Conservation (phyloP, 306 rosid species). For the Vicia villosa region DNA sequence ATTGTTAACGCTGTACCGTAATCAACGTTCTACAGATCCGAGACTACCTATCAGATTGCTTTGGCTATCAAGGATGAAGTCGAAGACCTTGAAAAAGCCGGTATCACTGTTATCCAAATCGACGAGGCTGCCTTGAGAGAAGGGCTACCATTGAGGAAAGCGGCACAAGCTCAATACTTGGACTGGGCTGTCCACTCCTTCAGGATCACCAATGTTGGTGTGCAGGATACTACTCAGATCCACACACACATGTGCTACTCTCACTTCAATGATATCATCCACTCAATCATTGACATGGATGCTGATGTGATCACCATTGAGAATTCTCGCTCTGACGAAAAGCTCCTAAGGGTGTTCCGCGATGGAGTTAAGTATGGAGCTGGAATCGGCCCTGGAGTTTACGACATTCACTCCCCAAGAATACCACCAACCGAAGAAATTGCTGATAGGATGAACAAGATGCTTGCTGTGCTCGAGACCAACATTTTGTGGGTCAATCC, state of each 20-base stretch:
- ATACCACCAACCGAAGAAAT: slow-evolving; percentile 86
- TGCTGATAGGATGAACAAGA: slow-evolving; percentile 80
- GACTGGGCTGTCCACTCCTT: slow-evolving; percentile 91
- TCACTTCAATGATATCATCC: slow-evolving; percentile 89
- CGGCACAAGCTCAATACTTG: slow-evolving; percentile 77
- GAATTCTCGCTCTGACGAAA: slow-evolving; percentile 92
- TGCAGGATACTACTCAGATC: slow-evolving; percentile 83
- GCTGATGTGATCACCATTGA: slow-evolving; percentile 94
- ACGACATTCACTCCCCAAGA: slow-evolving; percentile 88
- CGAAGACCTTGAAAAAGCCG: slow-evolving; percentile 87
- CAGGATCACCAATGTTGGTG: slow-evolving; percentile 83
- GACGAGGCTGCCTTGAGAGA: slow-evolving; percentile 96
- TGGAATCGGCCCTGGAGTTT: slow-evolving; percentile 89
- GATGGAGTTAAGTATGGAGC: slow-evolving; percentile 94
- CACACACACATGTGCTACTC: slow-evolving; percentile 98
- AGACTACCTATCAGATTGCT: slow-evolving; percentile 86
- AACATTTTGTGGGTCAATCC: slow-evolving; percentile 90
- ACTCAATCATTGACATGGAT: slow-evolving; percentile 89
- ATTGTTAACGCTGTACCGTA: slow-evolving; percentile 10
- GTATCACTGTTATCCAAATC: slow-evolving; percentile 72
- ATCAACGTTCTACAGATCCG: slow-evolving; percentile 46
- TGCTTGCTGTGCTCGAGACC: slow-evolving; percentile 86
- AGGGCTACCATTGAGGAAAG: slow-evolving; percentile 82
- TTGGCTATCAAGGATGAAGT: slow-evolving; percentile 92
- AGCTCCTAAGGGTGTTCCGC: slow-evolving; percentile 83